These are phyloP conservation scores for Lagerstroemia speciosa DNA, from an alignment of 345 rosid species.

Conservation along the genomic window DNA sequence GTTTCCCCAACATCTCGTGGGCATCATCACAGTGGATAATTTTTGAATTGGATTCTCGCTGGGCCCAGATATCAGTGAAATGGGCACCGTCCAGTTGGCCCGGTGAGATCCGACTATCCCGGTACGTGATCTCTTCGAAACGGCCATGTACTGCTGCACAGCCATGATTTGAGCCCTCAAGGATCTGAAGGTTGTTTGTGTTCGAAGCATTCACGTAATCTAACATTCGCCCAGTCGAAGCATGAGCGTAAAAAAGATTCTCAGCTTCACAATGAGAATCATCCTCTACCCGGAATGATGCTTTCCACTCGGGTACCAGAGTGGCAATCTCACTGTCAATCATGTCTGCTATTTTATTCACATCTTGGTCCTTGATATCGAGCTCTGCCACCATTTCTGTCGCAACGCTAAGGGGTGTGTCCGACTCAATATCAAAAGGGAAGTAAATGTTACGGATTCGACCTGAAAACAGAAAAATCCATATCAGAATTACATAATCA, in stretches of 20 bases:
- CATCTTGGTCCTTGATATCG: slow-evolving; percentile 71
- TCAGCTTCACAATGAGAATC: slow-evolving; percentile 9
- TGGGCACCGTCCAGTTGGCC: slow-evolving; percentile 18
- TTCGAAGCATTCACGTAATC: slow-evolving; percentile 28
- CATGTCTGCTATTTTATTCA: slow-evolving; percentile 74
- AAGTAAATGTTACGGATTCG: slow-evolving; percentile 76
- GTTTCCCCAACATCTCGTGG: slow-evolving; percentile 4
- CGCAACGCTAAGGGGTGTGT: slow-evolving; percentile 73
- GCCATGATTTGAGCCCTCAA: slow-evolving; percentile 38
- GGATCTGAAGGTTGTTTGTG: slow-evolving; percentile 36
- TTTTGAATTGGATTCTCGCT: slow-evolving; percentile 31
- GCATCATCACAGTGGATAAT: slow-evolving; percentile 39
- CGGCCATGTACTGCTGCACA: slow-evolving; percentile 59
- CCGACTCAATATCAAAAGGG: slow-evolving; percentile 60
- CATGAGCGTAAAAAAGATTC: slow-evolving; percentile 32
- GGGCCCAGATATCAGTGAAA: slow-evolving; percentile 60
- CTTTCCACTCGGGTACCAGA: slow-evolving; percentile 65
- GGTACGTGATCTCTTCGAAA: slow-evolving; percentile 74
- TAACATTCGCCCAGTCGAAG: slow-evolving; percentile 23
- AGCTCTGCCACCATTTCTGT: slow-evolving; percentile 90
- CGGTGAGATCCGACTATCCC: slow-evolving; percentile 36
- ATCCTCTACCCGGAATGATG: slow-evolving; percentile 21
- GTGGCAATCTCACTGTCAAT: slow-evolving; percentile 66
- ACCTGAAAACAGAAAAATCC: slow-evolving; percentile 31
- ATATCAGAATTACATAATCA: not conserved